Evolutionary conservation across 139 green algal species (phyloP).

Genomic region (Chlamydomonas urium): DNA sequence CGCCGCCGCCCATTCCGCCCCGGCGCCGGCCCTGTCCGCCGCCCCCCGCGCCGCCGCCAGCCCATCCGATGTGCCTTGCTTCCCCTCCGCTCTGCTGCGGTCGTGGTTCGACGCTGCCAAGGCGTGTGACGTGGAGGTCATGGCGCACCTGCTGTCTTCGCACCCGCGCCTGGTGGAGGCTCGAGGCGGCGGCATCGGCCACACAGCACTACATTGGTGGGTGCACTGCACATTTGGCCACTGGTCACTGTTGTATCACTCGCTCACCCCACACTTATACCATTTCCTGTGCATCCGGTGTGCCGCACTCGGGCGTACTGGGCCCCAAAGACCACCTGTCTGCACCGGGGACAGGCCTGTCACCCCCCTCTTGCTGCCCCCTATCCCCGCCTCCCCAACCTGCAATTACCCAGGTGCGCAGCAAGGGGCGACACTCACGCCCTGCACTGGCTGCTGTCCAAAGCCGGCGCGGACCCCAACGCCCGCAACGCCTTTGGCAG

Average conservation of each 20-base stretch:
- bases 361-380: no score
- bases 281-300: no score
- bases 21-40: not conserved
- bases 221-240: no score
- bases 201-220: constrained; percentile 61
- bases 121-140: not conserved
- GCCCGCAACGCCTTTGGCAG: constrained; percentile 58
- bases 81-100: not conserved
- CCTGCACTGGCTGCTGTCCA: not conserved
- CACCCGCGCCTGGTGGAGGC: constrained; percentile 22
- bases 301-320: no score
- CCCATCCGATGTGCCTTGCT: not conserved
- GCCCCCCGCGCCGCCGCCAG: not conserved
- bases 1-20: not conserved
- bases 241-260: no score
- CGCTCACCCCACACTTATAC: no score
- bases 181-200: constrained; percentile 24
- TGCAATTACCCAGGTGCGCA: no score
- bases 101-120: constrained; percentile 22
- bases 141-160: not conserved
- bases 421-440: not conserved
- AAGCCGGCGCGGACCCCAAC: not conserved
- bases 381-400: no score
- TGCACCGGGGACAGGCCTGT: no score
- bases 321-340: no score